Base-by-base conservation (phyloP, 2,329 filamentous ascomycete species). In the Claviceps arundinis region DNA sequence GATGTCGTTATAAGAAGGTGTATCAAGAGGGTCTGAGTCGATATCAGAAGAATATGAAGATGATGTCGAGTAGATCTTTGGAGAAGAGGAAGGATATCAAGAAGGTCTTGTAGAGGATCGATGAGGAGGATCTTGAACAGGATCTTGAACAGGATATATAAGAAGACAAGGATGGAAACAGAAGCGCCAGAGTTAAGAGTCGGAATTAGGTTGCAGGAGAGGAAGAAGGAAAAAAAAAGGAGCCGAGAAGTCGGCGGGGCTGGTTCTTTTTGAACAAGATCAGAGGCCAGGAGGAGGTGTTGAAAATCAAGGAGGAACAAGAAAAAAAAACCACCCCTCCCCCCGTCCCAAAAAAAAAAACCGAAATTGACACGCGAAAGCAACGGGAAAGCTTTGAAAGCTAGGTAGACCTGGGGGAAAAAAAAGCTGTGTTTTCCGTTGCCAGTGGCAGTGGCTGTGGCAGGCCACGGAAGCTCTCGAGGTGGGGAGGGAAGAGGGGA, bases 11-110 rank as follows among this genome's bases (percentile, higher is more conserved):
- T 34, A 34, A 34, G 9, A 34, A 34, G 9, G 30, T 3, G 30
- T 34, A 34, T 34, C 19, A 46, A 26, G 24, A 46, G 16, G 22
- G 14, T 46, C 2, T 69, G 85, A 84, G 73, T 95, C 95, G 44
- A 40, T 42, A 40, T 34, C 30, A 34, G 14, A 24, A 37, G 24
- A 14, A 43, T 37, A 13, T 11, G 30, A 34, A 34, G 30, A 34
- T 34, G 30, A 34, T 11, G 30, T 34, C 30, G 30, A 34, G 30
- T 34, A 34, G 30, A 34, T 34, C 30, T 34, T 34, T 9, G 9
- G 9, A 34, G 30, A 34, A 34, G 30, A 34, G 30, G 9, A 34
- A 4, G 30, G 30, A 34, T 34, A 34, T 34, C 30, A 34, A 34
- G 30, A 34, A 11, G 30, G 30, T 34, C 30, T 34, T 30, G 26